Conservation (phyloP, 345 rosid species). For the Schrenkiella parvula region DNA sequence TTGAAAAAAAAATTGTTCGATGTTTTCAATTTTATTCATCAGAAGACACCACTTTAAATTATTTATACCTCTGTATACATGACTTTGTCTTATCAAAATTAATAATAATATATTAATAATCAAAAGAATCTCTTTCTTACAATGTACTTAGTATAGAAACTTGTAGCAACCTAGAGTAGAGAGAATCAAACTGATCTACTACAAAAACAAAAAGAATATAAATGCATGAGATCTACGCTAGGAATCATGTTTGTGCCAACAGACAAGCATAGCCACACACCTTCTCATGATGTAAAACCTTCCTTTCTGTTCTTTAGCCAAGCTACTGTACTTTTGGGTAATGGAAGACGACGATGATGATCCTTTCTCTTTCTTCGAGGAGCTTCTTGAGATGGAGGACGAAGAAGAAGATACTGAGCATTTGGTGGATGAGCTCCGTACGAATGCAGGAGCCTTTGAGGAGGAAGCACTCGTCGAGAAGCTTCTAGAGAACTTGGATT, state of each 20-base stretch:
- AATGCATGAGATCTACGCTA: constrained; percentile 33
- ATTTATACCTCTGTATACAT: constrained; percentile 20
- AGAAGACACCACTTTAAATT: constrained; percentile 5
- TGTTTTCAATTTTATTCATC: constrained; percentile 29
- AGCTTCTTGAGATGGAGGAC: constrained; percentile 43
- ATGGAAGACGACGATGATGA: constrained; percentile 41
- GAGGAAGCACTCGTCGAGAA: constrained; percentile 67
- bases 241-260: constrained; percentile 94
- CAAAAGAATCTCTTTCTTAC: constrained; percentile 38
- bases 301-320: constrained; percentile 94
- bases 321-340: constrained; percentile 65
- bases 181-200: constrained; percentile 32
- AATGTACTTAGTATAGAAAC: constrained; percentile 37
- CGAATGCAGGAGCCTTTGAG: constrained; percentile 51
- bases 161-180: constrained; percentile 38
- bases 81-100: constrained; percentile 21
- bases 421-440: constrained; percentile 53
- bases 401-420: constrained; percentile 32
- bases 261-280: constrained; percentile 98
- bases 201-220: constrained; percentile 3
- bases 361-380: constrained; percentile 65
- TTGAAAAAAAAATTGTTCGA: constrained; percentile 5
- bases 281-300: constrained; percentile 94
- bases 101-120: constrained; percentile 28
- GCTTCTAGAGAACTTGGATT: constrained; percentile 54